Conservation (phyloP, 2,329 filamentous ascomycete genomes). For the Chalaropsis ovoidea region DNA sequence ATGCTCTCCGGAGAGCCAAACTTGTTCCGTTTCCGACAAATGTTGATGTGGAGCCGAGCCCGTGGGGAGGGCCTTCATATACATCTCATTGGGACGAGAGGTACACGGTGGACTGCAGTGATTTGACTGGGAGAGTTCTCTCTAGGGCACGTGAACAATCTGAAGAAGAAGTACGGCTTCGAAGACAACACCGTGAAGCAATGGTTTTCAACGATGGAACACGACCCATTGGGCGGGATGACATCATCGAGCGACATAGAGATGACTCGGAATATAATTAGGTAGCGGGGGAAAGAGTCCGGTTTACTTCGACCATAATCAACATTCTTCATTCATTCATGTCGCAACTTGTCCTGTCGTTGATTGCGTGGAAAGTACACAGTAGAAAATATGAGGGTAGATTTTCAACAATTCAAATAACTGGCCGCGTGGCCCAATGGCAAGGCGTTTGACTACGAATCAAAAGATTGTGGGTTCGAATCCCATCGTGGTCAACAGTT, state of each 20-base stretch:
- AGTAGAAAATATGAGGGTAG: too few species aligned
- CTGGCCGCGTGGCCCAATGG: slow-evolving; percentile 25
- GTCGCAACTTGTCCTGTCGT: too few species aligned
- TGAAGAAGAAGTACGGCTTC: slow-evolving; percentile 58
- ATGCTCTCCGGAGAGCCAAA: slow-evolving; percentile 42
- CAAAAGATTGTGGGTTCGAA: slow-evolving; percentile 25
- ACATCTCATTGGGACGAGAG: slow-evolving; percentile 25
- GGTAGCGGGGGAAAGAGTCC: background rate
- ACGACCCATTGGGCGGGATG: slow-evolving; percentile 58
- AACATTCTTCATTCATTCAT: too few species aligned
- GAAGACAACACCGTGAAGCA: slow-evolving; percentile 70
- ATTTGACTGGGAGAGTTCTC: slow-evolving; percentile 28
- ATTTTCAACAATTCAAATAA: background rate
- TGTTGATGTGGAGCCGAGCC: slow-evolving; percentile 15
- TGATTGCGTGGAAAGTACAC: too few species aligned
- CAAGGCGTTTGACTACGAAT: slow-evolving; percentile 25
- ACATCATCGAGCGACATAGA: slow-evolving; percentile 58
- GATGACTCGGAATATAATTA: slow-evolving; percentile 11
- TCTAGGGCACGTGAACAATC: slow-evolving; percentile 42
- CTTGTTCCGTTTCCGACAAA: slow-evolving; percentile 34
- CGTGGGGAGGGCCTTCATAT: background rate
- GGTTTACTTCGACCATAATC: background rate
- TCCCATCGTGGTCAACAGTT: slow-evolving; percentile 23
- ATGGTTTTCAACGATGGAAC: slow-evolving; percentile 88
- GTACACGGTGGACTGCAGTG: slow-evolving; percentile 19